Conservation (phyloP, 345 rosid genomes). For the Firmiana major region DNA sequence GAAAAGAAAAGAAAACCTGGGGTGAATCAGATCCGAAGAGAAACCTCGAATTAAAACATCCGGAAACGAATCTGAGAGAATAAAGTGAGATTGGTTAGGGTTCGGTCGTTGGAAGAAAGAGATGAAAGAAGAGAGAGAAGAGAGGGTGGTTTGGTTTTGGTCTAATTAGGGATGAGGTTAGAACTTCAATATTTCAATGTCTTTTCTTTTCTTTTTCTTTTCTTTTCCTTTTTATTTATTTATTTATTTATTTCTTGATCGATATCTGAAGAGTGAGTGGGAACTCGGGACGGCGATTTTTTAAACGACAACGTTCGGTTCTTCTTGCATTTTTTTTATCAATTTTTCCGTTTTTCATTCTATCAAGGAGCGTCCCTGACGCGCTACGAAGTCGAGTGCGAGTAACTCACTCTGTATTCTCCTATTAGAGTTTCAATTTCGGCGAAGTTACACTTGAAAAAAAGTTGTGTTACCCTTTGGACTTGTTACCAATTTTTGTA, state of each 20-base stretch:
- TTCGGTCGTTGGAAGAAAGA: constrained; percentile 23
- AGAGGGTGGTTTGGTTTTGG: background rate
- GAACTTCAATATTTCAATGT: constrained; percentile 20
- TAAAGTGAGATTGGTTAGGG: constrained; percentile 24
- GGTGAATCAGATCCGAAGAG: constrained; percentile 26
- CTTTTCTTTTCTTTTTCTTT: constrained; percentile 13
- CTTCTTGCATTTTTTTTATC: background rate
- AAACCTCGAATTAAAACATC: constrained; percentile 23
- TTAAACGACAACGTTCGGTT: background rate
- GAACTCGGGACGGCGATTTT: constrained; percentile 20
- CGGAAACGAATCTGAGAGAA: background rate
- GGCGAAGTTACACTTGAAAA: too few relatives aligned
- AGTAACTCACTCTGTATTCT: background rate
- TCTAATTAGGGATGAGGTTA: constrained; percentile 32
- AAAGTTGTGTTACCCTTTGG: too few relatives aligned
- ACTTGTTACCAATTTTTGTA: too few relatives aligned
- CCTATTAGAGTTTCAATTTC: too few relatives aligned
- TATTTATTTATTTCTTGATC: background rate
- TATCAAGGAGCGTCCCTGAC: background rate
- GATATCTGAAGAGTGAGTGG: background rate
- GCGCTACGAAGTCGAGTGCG: background rate
- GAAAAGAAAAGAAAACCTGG: constrained; percentile 13
- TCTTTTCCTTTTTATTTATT: too few relatives aligned
- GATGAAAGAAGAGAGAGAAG: background rate
- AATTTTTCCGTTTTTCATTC: too few relatives aligned